Base-by-base conservation (phyloP, 345 rosid genomes). In the Pugionium cornutum region DNA sequence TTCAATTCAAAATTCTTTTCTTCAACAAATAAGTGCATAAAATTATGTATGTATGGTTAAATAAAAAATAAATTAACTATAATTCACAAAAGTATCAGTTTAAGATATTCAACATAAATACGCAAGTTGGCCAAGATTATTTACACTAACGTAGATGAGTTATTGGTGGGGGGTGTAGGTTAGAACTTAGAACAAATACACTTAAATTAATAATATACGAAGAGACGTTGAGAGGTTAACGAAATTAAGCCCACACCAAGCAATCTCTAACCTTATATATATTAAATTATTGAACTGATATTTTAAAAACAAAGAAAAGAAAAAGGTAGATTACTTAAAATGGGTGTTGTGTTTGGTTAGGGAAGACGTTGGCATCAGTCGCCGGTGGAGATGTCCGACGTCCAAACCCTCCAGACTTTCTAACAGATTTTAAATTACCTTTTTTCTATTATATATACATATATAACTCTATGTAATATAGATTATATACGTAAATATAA, bases 171-270 rank as follows among this genome's bases (percentile, higher is more conserved):
- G 64, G 75, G 36, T 55, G 75, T 71, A 81, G 90, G 85, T 87
- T 87, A 79, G 75, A 79, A 83, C 79, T 81, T 79, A 82, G 66
- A 32, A 41, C n/a, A 31, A 79, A 69, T 85, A 86, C 78, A 79
- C 78, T 81, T 59, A 76, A 31, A 53, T 39, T 53, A 50, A 73
- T 58, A 44, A 18, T 8, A 35, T 5, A 58, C 29, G 2, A 52
- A 57, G 67, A 66, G 92, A 86, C 63, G 89, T 84, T 86, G 96
- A 88, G 83, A 88, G 86, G 78, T 77, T 78, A 88, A 83, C 86
- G 76, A 81, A 87, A 75, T 55, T 59, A 72, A 77, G 9, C 77
- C 77, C 84, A 40, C 76, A 78, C 80, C 82, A 85, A 82, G 88
- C 88, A 87, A 84, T 83, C 89, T 74, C 64, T 49, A 48, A 26